These are phyloP conservation scores for Globisporangium barbulae DNA, from an alignment of 352 stramenopile species.

Conservation along the genomic window DNA sequence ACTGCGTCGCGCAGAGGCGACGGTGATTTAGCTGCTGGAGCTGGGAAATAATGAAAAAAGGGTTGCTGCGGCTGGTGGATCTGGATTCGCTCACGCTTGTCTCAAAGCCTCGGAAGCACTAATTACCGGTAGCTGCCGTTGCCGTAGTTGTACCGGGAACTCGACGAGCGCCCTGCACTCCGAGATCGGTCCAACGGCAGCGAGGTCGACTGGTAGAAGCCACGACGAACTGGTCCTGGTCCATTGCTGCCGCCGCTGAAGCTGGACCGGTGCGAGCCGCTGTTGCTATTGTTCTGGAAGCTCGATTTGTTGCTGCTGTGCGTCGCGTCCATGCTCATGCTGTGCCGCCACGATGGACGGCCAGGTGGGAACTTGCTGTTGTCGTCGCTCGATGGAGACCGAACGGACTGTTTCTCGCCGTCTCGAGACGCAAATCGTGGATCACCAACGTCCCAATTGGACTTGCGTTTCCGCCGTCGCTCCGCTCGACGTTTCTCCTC, in stretches of 20 bases:
- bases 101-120: not conserved
- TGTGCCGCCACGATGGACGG: slow-evolving; percentile 58
- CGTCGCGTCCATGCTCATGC: slow-evolving; percentile 62
- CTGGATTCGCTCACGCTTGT: not conserved
- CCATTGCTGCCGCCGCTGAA: slow-evolving; percentile 11
- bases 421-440: slow-evolving; percentile 43
- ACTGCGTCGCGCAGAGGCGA: slow-evolving; percentile 4
- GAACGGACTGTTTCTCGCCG: slow-evolving; percentile 10
- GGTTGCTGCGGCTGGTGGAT: not conserved
- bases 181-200: slow-evolving; percentile 52
- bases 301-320: slow-evolving; percentile 25
- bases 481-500: slow-evolving; percentile 60
- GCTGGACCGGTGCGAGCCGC: slow-evolving; percentile 8
- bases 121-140: slow-evolving; percentile 20
- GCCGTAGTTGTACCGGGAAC: slow-evolving; percentile 24
- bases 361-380: slow-evolving; percentile 48
- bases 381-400: slow-evolving; percentile 18
- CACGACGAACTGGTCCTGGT: slow-evolving; percentile 25
- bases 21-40: slow-evolving; percentile 10
- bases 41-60: slow-evolving; percentile 11
- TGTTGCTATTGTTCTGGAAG: slow-evolving; percentile 33
- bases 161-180: slow-evolving; percentile 35
- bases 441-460: slow-evolving; percentile 83
- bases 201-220: slow-evolving; percentile 49
- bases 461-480: slow-evolving; percentile 62